Evolutionary conservation across 257 asterid species (phyloP), one percentile per base, ranked within the genome.

Genomic region (Parsonsia alboflavescens): DNA sequence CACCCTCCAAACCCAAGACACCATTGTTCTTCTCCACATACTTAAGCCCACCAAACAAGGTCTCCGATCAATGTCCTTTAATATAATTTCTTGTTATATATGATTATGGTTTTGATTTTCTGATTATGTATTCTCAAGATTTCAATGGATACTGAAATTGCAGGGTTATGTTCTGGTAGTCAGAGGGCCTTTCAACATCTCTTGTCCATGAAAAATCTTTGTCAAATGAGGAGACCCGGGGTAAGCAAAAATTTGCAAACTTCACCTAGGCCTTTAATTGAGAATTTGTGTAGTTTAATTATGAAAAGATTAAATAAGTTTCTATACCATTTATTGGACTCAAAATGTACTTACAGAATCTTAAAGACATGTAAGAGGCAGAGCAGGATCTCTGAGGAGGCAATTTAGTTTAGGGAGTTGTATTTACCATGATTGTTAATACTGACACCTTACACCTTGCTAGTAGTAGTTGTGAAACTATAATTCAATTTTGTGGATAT

Each of bases 1-100:
- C 74, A 83, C 97, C 48, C 85, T 93, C 58, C 98, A 91, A 68
- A 80, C 67, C 83, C 90, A 86, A 16, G 98, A 90, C 22, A 81
- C 89, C 7, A 80, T 93, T 71, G 22, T 91, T 79, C 97, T 93
- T 58, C 78, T 93, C 46, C 92, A 87, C 79, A 84, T 90, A 13
- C 77, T 82, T 78, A 80, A 82, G 30, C 67, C 84, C 58, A 53
- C 79, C 48, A 87, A 79, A 82, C 86, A 81, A 79, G 93, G 96
- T n/a, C n/a, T n/a, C n/a, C n/a, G n/a, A n/a, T n/a, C 91, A 63
- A 19, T 24, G 7, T 41, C 44, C 44, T 41, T 41, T 41, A 2
- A 6, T 41, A 3, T 6, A 3, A 41, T 42, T 42, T 33, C 46
- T 42, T 42, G 7, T 42, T 42, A 19, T 26, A 24, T 8, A 36